Evolutionary conservation across 2,329 filamentous ascomycete genomes (phyloP).

Genomic region (Talaromyces sp.): DNA sequence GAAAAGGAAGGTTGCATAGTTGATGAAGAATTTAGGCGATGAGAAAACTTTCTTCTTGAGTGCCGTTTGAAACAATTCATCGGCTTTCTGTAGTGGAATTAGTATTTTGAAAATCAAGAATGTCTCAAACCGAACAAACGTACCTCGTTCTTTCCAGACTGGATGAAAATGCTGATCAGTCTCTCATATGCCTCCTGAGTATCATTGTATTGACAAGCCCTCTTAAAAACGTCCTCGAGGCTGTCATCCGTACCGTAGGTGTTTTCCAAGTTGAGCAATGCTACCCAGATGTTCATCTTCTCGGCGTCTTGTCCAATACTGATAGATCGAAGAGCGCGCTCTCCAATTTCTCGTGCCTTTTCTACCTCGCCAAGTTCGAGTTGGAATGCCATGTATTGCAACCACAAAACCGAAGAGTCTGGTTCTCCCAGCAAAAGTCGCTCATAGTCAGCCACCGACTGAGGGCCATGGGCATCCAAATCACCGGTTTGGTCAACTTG

Average conservation of each 20-base stretch:
- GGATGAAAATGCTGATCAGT: slow-evolving; percentile 89
- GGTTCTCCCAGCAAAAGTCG: slow-evolving; percentile 85
- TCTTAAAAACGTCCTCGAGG: slow-evolving; percentile 80
- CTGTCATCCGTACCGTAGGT: slow-evolving; percentile 79
- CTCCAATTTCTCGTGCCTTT: slow-evolving; percentile 81
- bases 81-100: slow-evolving; percentile 62
- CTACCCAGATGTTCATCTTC: slow-evolving; percentile 93
- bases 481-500: slow-evolving; percentile 88
- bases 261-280: slow-evolving; percentile 88
- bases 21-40: slow-evolving; percentile 77
- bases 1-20: slow-evolving; percentile 92
- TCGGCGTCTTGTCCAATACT: slow-evolving; percentile 85
- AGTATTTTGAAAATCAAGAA: slow-evolving; percentile 12
- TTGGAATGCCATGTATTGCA: slow-evolving; percentile 98
- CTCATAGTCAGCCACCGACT: slow-evolving; percentile 88
- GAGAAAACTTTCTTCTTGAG: slow-evolving; percentile 80
- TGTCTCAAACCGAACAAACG: slow-evolving; percentile 28
- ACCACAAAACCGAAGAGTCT: slow-evolving; percentile 90
- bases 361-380: slow-evolving; percentile 83
- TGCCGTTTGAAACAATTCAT: slow-evolving; percentile 78
- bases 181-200: slow-evolving; percentile 82
- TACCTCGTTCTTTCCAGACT: slow-evolving; percentile 78
- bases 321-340: slow-evolving; percentile 86
- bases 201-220: slow-evolving; percentile 91
- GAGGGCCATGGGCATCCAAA: slow-evolving; percentile 79